Evolutionary conservation across 2,329 filamentous ascomycete genomes (phyloP).

Genomic region (Microsporum ferrugineum): DNA sequence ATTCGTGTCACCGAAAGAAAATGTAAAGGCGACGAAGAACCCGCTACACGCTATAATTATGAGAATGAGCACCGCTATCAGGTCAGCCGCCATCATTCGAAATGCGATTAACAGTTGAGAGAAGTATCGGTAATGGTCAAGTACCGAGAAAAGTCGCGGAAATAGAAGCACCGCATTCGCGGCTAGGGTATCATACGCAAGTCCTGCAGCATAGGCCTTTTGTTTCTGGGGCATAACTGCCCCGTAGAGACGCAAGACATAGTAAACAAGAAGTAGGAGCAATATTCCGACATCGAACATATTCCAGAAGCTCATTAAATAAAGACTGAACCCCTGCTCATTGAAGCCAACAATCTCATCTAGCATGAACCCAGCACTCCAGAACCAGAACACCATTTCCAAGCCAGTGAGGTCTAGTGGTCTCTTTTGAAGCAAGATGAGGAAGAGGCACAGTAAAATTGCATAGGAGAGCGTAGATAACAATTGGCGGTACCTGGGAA

Average conservation of each 20-base stretch:
- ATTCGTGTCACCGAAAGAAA: slow-evolving; percentile 62
- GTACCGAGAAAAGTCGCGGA: slow-evolving; percentile 78
- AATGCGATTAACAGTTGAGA: slow-evolving; percentile 91
- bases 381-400: slow-evolving; percentile 91
- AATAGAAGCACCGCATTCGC: slow-evolving; percentile 82
- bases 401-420: slow-evolving; percentile 71
- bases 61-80: slow-evolving; percentile 71
- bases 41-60: slow-evolving; percentile 83
- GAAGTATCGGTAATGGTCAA: slow-evolving; percentile 94
- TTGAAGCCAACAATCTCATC: slow-evolving; percentile 94
- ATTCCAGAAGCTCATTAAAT: slow-evolving; percentile 98
- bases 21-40: slow-evolving; percentile 87
- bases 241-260: slow-evolving; percentile 77
- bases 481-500: slow-evolving; percentile 83
- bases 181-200: slow-evolving; percentile 88
- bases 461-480: slow-evolving; percentile 80
- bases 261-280: slow-evolving; percentile 74
- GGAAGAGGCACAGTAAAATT: slow-evolving; percentile 70
- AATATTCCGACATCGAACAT: slow-evolving; percentile 87
- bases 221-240: slow-evolving; percentile 66
- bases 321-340: slow-evolving; percentile 89
- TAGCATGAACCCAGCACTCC: slow-evolving; percentile 93
- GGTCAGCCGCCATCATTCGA: slow-evolving; percentile 81
- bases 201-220: slow-evolving; percentile 59
- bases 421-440: slow-evolving; percentile 66